Evolutionary conservation across 1,284 basidiomycete species (phyloP), one percentile per base, ranked within the genome.

Genomic region (Inonotus obliquus): DNA sequence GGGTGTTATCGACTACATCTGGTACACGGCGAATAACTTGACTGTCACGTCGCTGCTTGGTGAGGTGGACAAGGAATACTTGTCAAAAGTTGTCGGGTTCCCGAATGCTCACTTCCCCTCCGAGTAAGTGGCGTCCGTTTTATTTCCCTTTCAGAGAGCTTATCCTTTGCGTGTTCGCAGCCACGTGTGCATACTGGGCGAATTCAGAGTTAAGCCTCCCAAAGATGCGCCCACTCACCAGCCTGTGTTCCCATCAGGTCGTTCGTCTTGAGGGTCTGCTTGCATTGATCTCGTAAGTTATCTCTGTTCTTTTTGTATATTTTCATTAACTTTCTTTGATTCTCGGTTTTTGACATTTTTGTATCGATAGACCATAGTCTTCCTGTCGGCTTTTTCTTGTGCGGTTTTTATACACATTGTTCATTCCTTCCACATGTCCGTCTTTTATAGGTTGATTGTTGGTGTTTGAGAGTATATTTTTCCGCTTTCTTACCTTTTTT

Each of bases 71-170:
- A 82, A 80, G 69, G 74, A 74, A 29, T 99, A 99, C 77, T 75
- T 98, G 69, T 85, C 89, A 69, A 95, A 94, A 76, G 87, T 87
- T 10, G 96, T 98, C 58, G 97, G 97, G 32, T 99, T 99, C 82
- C 96, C 96, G 45, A 97, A 98, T 73, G 87, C 89, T 6, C 94
- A 98, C 73, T 97, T 96, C 81, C 94, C 96, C 41, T 95, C 91
- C 65, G 93, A 96, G 93, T 96, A 75, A 73, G 92, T 89, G 25
- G 11, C 45, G 62, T 61, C 57, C 2, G n/a, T 44, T n/a, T n/a
- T 14, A 1, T 44, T n/a, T 44, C 57, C 65, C 59, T 41, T 62
- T 39, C 51, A 48, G 62, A 61, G 39, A 54, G 52, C 17, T 45
- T 39, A 60, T 67, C 66, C 62, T 67, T 19, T 54, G 62, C 70